Base-by-base conservation (phyloP, 192 early-diverging fungal genomes). In the Podila clonocystis region DNA sequence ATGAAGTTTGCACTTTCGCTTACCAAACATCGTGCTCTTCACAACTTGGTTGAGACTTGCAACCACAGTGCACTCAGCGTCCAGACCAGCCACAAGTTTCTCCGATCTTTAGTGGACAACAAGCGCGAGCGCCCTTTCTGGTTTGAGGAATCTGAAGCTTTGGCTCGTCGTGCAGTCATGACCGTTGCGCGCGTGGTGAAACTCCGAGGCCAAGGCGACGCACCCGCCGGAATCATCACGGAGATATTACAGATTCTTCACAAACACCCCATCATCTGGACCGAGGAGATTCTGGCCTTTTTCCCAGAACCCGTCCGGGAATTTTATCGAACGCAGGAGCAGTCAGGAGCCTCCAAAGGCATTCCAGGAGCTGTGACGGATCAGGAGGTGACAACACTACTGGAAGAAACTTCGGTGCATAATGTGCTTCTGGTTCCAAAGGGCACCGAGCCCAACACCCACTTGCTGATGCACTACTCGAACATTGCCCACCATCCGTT, bases 11-110 rank as follows among this genome's bases (percentile, higher is more conserved):
- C 91, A 19, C 79, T 93, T 31, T 91, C 91, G 19, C 82, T 87
- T 50, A 73, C 92, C 13, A 84, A 87, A 41, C 90, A 92, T 66
- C 87, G 91, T 7, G 92, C 93, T 52, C 85, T 89, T 50, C 91
- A 93, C 68, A 86, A 87, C 38, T 85, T 90, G 34, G 75, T 92
- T 36, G 93, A 94, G 73, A 88, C 89, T 33, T 80, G 77, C 28
- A 83, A 88, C 38, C 90, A 92, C 69, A 88, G 91, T 17, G 92
- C 93, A 63, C 85, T 90, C 58, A 90, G 92, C 62, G 85, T 87
- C 20, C 90, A 89, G 38, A 83, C 91, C 41, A 93, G 93, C 70
- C 90, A 88, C 33, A 90, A 88, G 55, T 74, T 90, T 28, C 75
- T 90, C 34, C 72, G 84, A 49, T 87, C 87, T 3, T 63, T 90